Base-by-base conservation (phyloP, 495 filamentous ascomycete genomes). In the Usnea hakonensis region DNA sequence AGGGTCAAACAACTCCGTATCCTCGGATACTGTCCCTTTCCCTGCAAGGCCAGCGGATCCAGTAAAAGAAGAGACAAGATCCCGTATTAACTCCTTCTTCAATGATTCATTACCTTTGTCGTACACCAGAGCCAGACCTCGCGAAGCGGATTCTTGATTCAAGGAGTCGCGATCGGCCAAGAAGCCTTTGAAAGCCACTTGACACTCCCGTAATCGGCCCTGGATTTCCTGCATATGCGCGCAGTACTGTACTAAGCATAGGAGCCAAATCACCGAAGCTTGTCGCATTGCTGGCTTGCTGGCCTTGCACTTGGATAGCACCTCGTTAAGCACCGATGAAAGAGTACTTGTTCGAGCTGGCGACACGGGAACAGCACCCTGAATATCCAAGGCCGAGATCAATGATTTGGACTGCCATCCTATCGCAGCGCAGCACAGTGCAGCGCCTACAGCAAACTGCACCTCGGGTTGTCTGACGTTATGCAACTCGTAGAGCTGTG, bases 1-100 rank as follows among this genome's bases (percentile, higher is more conserved):
- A n/a, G 89, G 86, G 63, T 96, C 94, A 71, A 97, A 97, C 7
- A 98, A 77, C 72, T 97, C 87, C 0, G 94, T 97, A 52, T 97
- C 89, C 32, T 86, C 84, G 28, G 88, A 88, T 8, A 98, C 89
- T 67, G 86, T 92, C 36, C 86, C 86, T 28, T 86, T 92, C 38
- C 86, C 86, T 28, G 78, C 78, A 48, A 95, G 79, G 65, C 85
- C 84, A 6, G 89, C 77, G 40, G 76, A 85, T 1, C 87, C 88
- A 1, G 94, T 96, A 62, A 97, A 98, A 0, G 90, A 90, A 9
- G 85, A 77, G 3, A 97, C 88, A 6, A 98, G 81, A 69, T 95
- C 91, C 36, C 85, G 86, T 10, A 95, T 89, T 28, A 98, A 78
- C 59, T 91, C 85, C 61, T 90, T 85, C 71, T 88, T 91, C 1